Base-by-base conservation (phyloP, 805 yeast species). In the Dipodascus geniculatus region DNA sequence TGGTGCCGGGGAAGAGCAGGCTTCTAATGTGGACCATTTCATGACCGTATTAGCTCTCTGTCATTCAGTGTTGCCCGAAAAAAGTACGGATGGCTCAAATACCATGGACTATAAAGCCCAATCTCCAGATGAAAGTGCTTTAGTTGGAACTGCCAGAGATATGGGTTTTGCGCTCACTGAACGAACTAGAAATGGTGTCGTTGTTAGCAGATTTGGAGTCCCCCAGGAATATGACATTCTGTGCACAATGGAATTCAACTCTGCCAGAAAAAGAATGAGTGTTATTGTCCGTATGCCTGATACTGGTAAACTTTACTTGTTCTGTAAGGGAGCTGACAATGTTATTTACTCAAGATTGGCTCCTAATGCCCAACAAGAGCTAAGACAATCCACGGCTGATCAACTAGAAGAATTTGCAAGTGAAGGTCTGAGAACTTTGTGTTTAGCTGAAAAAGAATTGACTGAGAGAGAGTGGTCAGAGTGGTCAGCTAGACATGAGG, bases 81-180 rank as follows among this genome's bases (percentile, higher is more conserved):
- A 71, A 50, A 64, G 65, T 3, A 58, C 61, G 22, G 66, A 64
- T 20, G 54, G 60, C 28, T 64, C 64, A 0, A 68, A 67, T 1
- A 66, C 71, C 23, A 65, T 79, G 48, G 79, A 76, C 31, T 84
- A 81, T 71, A 83, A 85, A 63, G 95, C 95, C 0, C 93, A 86
- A 65, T 82, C 89, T 3, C 95, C 95, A 0, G 95, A 86, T 68
- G 95, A 87, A 65, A 83, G 85, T 31, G 93, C 95, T 0, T 74
- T 86, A 53, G 95, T 86, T 14, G 74, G 86, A 1, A 85, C 81
- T 23, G 93, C 93, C 0, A 72, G 88, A 53, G 93, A 86, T 65
- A 62, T 85, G 55, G 95, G 95, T 14, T 75, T 83, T 59, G 81
- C 79, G 0, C 81, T 85, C 63, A 67, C 74, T 47, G 85, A 77